Base-by-base conservation (phyloP, 1,284 basidiomycete genomes). In the Phylloboletellus chloephorus region DNA sequence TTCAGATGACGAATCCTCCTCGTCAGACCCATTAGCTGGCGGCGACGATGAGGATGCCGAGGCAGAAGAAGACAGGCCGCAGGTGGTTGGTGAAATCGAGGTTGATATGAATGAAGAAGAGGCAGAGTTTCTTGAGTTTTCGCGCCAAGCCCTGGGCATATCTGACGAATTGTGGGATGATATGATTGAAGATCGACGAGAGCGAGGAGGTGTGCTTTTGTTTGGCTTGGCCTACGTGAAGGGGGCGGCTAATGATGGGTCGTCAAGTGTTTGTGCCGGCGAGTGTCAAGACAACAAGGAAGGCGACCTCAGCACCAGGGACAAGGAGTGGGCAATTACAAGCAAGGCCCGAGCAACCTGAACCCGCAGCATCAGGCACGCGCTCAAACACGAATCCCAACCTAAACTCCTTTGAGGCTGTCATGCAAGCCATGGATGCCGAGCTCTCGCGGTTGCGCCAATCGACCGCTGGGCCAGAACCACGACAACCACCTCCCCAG, bases 381-480 rank as follows among this genome's bases (percentile, higher is more conserved):
- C 64, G 63, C 24, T 67, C 68, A 7, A 68, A 68, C 37, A 60
- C 65, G 7, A 78, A 91, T 57, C 73, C 78, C 4, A 77, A 82
- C 37, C 70, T 97, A n/a, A 76, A 92, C 58, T 89, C 88, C 0
- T 97, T 97, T 52, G 94, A 98, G 56, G 78, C 83, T 6, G 86
- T 97, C 28, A 97, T 97, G 94, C 76, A 80, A 54, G 90, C 90
- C 2, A 90, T 97, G 85, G 94, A 98, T 52, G 75, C 69, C 13
- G 88, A 94, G 53, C 71, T 96, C 11, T 69, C 69, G 15, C 72
- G 69, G 19, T 58, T 66, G 29, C 68, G 66, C 24, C 44, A 63
- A 30, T 52, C 57, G 31, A 58, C 58, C 44, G 39, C 46, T 23
- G 41, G 29, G 37, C 32, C 48, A 37, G 17, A 47, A 21, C 26